Evolutionary conservation across 371 early-diverging fungal genomes (phyloP).

Genomic region (Rhizomucor miehei): DNA sequence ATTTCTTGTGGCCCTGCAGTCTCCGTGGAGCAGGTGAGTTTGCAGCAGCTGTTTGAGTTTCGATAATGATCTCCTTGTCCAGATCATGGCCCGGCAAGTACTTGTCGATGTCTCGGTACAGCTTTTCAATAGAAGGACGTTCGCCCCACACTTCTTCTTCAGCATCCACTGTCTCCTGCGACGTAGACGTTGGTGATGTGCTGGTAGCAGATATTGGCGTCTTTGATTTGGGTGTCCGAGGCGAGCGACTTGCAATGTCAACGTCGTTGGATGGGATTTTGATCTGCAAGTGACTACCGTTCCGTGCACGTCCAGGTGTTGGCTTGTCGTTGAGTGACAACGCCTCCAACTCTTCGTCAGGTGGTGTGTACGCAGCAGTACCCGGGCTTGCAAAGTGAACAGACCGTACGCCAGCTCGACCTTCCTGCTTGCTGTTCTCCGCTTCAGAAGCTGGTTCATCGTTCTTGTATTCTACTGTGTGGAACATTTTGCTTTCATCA

Average conservation of each 20-base stretch:
- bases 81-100: constrained; percentile 81
- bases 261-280: constrained; percentile 14
- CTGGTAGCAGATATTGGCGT: constrained; percentile 12
- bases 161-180: constrained; percentile 14
- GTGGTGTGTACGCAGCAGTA: neutral
- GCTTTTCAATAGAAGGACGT: constrained; percentile 70
- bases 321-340: constrained; percentile 5
- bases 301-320: neutral
- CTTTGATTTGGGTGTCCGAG: constrained; percentile 9
- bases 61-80: constrained; percentile 75
- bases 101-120: constrained; percentile 71
- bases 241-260: constrained; percentile 9
- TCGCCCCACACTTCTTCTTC: constrained; percentile 59
- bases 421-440: neutral
- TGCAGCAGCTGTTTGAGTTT: constrained; percentile 14
- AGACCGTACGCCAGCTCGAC: constrained; percentile 3
- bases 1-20: constrained; percentile 51
- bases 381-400: constrained; percentile 10
- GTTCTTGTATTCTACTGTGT: too few relatives aligned
- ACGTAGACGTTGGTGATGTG: constrained; percentile 5
- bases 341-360: constrained; percentile 6
- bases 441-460: too few relatives aligned
- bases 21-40: constrained; percentile 20
- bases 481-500: too few relatives aligned
- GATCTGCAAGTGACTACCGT: constrained; percentile 14